Conservation (phyloP, 345 rosid genomes). For the Salix arbutifolia region DNA sequence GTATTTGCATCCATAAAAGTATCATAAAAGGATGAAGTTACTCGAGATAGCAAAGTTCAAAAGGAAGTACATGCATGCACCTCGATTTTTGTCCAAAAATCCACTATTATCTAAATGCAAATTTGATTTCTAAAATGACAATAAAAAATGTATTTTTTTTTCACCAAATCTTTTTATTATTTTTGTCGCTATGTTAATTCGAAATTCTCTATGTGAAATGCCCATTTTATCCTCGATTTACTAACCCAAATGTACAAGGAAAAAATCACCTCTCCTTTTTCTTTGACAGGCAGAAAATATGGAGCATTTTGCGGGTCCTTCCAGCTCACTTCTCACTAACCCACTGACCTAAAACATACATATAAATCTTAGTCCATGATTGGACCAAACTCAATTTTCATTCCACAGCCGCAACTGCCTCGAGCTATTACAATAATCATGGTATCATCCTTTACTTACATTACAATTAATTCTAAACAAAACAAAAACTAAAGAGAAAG, state of each 20-base stretch:
- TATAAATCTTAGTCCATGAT: background rate
- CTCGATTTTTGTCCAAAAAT: too few relatives aligned
- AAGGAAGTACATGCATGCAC: too few relatives aligned
- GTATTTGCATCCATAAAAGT: too few relatives aligned
- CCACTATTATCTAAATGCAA: too few relatives aligned
- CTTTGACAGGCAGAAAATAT: background rate
- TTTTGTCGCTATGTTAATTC: too few relatives aligned
- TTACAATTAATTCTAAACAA: conserved; percentile 7
- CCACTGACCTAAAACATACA: background rate
- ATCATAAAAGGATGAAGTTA: too few relatives aligned
- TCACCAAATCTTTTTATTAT: too few relatives aligned
- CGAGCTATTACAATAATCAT: background rate
- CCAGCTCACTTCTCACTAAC: conserved; percentile 16
- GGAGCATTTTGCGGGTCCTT: conserved; percentile 18
- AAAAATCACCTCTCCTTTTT: background rate
- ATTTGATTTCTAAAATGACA: too few relatives aligned
- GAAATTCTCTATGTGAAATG: too few relatives aligned
- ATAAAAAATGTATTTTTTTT: too few relatives aligned
- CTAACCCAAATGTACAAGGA: background rate
- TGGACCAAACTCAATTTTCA: conserved; percentile 16
- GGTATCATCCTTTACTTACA: conserved; percentile 29
- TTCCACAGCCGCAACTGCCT: background rate
- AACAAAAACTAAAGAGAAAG: background rate
- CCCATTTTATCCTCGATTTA: background rate
- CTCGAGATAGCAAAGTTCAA: too few relatives aligned